phyloP scores from a whole-genome alignment of 208 protist species.

The Acanthamoeba triangularis region DNA sequence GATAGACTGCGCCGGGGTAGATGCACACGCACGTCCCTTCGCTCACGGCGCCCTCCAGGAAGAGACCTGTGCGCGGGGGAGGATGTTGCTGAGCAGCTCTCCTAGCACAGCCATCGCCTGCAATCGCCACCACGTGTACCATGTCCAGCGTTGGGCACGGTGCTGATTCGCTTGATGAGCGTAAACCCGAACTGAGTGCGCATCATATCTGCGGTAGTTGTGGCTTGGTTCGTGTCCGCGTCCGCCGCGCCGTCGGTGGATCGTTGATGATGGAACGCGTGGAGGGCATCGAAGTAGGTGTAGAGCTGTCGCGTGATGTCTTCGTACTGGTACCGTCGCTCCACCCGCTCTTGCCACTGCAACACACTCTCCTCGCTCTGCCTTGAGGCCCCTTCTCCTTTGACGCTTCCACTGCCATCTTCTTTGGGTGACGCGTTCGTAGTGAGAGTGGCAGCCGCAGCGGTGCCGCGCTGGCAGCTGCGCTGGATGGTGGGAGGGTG shows the following conservation, averaged over 20 bases:
- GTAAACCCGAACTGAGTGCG: neutral
- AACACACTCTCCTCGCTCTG: neutral
- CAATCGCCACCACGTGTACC: neutral
- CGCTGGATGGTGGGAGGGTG: no score
- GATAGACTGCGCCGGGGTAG: constrained; percentile 42
- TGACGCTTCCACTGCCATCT: no score
- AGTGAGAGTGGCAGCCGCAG: neutral
- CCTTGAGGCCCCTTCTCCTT: neutral
- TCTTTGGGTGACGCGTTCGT: neutral
- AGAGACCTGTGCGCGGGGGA: neutral
- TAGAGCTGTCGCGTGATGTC: constrained; percentile 62
- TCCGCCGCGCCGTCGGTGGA: neutral
- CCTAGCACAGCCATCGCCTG: neutral
- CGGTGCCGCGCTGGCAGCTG: neutral
- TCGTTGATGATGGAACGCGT: neutral
- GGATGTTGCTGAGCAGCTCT: neutral
- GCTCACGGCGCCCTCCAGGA: neutral
- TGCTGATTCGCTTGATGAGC: constrained; percentile 47
- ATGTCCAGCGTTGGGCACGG: constrained; percentile 5
- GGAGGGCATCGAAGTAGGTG: constrained; percentile 22
- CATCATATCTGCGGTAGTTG: neutral
- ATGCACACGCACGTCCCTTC: constrained; percentile 31
- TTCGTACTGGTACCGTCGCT: neutral
- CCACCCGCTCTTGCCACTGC: constrained; percentile 32
- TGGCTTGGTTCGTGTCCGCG: neutral